phyloP scores from a whole-genome alignment of 495 filamentous ascomycete genomes.

The Evansstolkia leycettana region DNA sequence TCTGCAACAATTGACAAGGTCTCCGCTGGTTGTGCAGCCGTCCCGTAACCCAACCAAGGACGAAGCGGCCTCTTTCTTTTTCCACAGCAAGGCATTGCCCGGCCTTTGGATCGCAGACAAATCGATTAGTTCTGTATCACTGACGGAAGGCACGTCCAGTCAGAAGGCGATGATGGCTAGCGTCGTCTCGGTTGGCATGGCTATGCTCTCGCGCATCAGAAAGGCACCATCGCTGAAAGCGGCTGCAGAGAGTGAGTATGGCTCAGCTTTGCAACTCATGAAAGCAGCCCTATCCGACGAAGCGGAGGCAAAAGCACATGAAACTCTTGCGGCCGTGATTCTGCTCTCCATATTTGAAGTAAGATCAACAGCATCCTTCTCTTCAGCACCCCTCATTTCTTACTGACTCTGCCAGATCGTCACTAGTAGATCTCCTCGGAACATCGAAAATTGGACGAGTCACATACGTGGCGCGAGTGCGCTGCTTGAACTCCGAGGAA shows the following conservation, averaged over 20 bases:
- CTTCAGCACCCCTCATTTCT: not conserved
- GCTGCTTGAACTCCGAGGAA: constrained; percentile 43
- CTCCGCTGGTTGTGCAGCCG: not conserved
- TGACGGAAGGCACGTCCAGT: constrained; percentile 10
- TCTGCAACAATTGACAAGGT: constrained; percentile 1
- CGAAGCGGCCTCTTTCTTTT: constrained; percentile 32
- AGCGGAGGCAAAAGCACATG: constrained; percentile 44
- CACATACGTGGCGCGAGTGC: constrained; percentile 49
- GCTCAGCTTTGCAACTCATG: constrained; percentile 31
- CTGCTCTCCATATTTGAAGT: constrained; percentile 42
- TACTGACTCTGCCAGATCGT: constrained; percentile 27
- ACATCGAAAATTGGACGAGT: constrained; percentile 41
- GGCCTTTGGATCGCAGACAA: constrained; percentile 21
- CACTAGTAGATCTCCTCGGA: constrained; percentile 29
- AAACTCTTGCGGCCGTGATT: constrained; percentile 48
- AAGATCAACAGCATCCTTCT: constrained; percentile 3
- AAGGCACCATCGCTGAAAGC: constrained; percentile 20
- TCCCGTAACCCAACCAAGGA: constrained; percentile 13
- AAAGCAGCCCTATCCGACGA: constrained; percentile 42
- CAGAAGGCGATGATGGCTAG: constrained; percentile 29
- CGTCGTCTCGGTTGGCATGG: constrained; percentile 37
- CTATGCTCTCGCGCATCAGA: constrained; percentile 33
- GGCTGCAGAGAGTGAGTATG: constrained; percentile 34
- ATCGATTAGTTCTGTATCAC: constrained; percentile 12
- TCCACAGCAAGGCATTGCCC: constrained; percentile 26